These are phyloP conservation scores for Kalmusia sp. DNA, from an alignment of 2,329 filamentous ascomycete species.

Conservation along the genomic window DNA sequence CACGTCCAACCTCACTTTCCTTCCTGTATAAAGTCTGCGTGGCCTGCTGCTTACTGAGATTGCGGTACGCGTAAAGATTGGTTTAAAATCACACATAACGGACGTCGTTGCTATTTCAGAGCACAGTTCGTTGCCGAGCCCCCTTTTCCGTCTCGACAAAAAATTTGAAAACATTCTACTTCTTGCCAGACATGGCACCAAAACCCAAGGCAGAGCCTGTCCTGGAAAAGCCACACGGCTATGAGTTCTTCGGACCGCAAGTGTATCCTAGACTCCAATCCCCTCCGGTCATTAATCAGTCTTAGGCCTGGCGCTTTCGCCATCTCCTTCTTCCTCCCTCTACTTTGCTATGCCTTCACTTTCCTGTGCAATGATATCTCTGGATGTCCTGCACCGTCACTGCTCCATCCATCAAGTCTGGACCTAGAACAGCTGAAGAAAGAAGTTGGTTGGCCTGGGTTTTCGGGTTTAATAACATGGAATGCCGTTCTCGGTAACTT, in stretches of 20 bases:
- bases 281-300: slow-evolving; percentile 17
- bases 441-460: slow-evolving; percentile 85
- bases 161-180: slow-evolving; percentile 5
- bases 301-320: slow-evolving; percentile 74
- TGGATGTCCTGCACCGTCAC: slow-evolving; percentile 85
- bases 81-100: background rate
- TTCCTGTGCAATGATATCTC: slow-evolving; percentile 93
- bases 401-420: slow-evolving; percentile 75
- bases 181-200: slow-evolving; percentile 31
- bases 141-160: slow-evolving; percentile 20
- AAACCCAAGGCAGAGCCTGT: slow-evolving; percentile 28
- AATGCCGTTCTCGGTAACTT: slow-evolving; percentile 73
- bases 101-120: background rate
- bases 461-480: slow-evolving; percentile 73
- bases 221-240: slow-evolving; percentile 44
- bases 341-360: slow-evolving; percentile 78
- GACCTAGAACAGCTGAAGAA: slow-evolving; percentile 75
- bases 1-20: slow-evolving; percentile 13
- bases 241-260: slow-evolving; percentile 51
- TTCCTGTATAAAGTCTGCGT: slow-evolving; percentile 17
- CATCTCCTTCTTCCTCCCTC: slow-evolving; percentile 81
- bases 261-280: slow-evolving; percentile 17
- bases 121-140: slow-evolving; percentile 5
- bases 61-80: background rate
- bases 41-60: background rate